Conservation (phyloP, 805 yeast genomes). For the Kodamaea kaohsiungensis region DNA sequence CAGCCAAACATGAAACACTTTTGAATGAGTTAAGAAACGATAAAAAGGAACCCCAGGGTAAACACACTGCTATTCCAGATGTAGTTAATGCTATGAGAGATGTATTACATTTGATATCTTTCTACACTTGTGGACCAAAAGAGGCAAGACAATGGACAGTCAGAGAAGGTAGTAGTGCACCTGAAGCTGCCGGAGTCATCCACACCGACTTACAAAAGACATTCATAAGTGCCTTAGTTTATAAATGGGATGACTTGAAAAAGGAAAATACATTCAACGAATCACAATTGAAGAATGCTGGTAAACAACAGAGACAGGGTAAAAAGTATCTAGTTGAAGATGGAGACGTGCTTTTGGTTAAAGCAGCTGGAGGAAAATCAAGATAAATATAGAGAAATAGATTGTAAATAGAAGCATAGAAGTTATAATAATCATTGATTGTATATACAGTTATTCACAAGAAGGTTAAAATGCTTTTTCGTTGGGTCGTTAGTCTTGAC, state of each 20-base stretch:
- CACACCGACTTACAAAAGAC: conserved; percentile 84
- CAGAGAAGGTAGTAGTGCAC: conserved; percentile 72
- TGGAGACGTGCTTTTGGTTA: conserved; percentile 77
- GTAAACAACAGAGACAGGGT: conserved; percentile 67
- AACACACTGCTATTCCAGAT: conserved; percentile 56
- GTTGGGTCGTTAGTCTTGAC: too few relatives aligned
- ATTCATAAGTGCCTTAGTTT: conserved; percentile 75
- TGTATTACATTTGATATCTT: conserved; percentile 71
- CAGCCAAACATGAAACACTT: conserved; percentile 52
- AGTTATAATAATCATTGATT: not conserved
- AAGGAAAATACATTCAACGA: conserved; percentile 51
- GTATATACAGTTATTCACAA: not conserved
- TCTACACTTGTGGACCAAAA: conserved; percentile 81
- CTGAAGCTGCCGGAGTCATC: conserved; percentile 88
- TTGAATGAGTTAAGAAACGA: conserved; percentile 28
- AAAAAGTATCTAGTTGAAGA: conserved; percentile 79
- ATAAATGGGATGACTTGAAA: conserved; percentile 61
- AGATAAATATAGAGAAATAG: conserved; percentile 4
- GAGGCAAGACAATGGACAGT: conserved; percentile 92
- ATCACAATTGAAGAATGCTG: conserved; percentile 51
- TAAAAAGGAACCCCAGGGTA: conserved; percentile 20
- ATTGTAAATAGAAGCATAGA: conserved; percentile 3
- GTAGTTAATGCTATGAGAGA: conserved; percentile 67
- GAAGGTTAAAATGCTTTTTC: too few relatives aligned
- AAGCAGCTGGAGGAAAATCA: conserved; percentile 66